A percentile compares a stretch with the other conserved stretches of the same genome.
These are phyloP conservation scores for Paramarasmius palmivorus DNA, from an alignment of 1,284 basidiomycete species.

Conservation along the genomic window DNA sequence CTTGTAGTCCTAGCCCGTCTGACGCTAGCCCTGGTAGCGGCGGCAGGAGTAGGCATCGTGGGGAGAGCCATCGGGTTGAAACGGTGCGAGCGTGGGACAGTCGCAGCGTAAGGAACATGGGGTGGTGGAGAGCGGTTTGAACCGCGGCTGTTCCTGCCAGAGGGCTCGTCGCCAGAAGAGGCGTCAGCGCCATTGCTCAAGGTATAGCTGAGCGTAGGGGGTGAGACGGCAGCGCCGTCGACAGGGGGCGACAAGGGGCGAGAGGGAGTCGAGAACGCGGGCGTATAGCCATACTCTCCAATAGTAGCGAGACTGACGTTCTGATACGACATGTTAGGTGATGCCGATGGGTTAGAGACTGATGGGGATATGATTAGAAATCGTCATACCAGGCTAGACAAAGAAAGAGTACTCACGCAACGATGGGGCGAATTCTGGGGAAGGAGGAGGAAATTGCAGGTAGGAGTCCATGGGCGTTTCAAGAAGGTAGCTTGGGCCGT, in stretches of 20 bases:
- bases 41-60: conserved; percentile 38
- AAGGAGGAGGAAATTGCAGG: conserved; percentile 44
- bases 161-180: conserved; percentile 58
- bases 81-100: conserved; percentile 69
- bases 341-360: conserved; percentile 39
- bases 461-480: conserved; percentile 55
- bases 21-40: conserved; percentile 35
- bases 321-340: conserved; percentile 55
- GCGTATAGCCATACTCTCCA: conserved; percentile 68
- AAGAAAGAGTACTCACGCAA: conserved; percentile 38
- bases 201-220: conserved; percentile 64
- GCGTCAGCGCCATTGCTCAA: conserved; percentile 62
- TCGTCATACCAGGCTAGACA: not conserved
- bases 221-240: conserved; percentile 63
- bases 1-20: conserved; percentile 38
- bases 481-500: conserved; percentile 48
- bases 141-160: conserved; percentile 65
- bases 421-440: conserved; percentile 40
- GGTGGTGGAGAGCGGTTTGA: conserved; percentile 62
- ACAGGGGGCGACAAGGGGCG: conserved; percentile 65
- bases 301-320: conserved; percentile 56
- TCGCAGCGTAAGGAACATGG: conserved; percentile 51
- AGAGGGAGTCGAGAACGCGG: conserved; percentile 52
- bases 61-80: conserved; percentile 71
- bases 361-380: not conserved